phyloP scores from a whole-genome alignment of 495 filamentous ascomycete species.

The Chaetomium fimeti region DNA sequence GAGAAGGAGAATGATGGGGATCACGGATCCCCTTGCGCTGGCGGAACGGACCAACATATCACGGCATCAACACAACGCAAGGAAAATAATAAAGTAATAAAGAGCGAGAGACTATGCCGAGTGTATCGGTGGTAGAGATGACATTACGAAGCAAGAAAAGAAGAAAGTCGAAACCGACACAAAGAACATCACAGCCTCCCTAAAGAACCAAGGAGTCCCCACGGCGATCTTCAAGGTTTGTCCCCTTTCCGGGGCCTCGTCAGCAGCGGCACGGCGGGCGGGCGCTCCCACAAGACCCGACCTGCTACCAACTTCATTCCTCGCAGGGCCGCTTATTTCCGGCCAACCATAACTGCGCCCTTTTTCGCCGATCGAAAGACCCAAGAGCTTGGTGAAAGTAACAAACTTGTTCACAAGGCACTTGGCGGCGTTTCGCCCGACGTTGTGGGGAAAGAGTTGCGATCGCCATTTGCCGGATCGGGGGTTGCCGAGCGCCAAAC shows the following conservation, averaged over 20 bases:
- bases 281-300: background rate
- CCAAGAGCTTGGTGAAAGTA: background rate
- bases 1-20: conserved; percentile 16
- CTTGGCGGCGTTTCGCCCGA: background rate
- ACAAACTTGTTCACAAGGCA: background rate
- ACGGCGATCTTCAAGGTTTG: background rate
- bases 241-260: background rate
- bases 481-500: no score
- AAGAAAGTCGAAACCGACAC: background rate
- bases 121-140: background rate
- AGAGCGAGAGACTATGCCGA: background rate
- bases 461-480: background rate
- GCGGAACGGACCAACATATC: conserved; percentile 8
- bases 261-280: background rate
- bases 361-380: conserved; percentile 4
- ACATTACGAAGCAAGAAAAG: background rate
- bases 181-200: background rate
- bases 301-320: conserved; percentile 4
- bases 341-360: background rate
- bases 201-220: background rate
- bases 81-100: background rate
- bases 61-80: background rate
- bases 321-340: background rate
- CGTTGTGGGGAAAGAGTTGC: background rate
- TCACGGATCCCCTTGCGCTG: conserved; percentile 1